A percentile compares a stretch with the other conserved stretches of the same genome.
Conservation (phyloP, 1,139 yeast genomes). For the Lodderomyces margitis region DNA sequence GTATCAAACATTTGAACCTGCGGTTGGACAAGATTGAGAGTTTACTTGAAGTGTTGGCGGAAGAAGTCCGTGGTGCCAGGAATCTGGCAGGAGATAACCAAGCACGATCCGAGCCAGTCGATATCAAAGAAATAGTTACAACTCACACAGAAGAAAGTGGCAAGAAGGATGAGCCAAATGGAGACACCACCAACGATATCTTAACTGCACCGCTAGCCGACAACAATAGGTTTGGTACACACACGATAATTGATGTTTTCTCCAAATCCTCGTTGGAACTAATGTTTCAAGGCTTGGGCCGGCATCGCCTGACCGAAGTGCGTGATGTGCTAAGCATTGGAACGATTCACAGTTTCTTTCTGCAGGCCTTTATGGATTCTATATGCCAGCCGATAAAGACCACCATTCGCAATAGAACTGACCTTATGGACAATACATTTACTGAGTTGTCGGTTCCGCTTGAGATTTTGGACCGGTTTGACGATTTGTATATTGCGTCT, state of each 20-base stretch:
- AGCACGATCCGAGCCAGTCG: slow-evolving; percentile 4
- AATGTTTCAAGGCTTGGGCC: slow-evolving; percentile 20
- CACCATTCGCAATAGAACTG: slow-evolving; percentile 8
- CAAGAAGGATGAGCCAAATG: neutral
- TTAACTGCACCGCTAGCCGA: neutral
- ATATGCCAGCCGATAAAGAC: slow-evolving; percentile 11
- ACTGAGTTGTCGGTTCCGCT: slow-evolving; percentile 6
- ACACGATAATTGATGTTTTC: slow-evolving; percentile 34
- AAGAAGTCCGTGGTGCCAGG: slow-evolving; percentile 9
- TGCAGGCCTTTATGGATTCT: slow-evolving; percentile 12
- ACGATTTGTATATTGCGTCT: slow-evolving; percentile 8
- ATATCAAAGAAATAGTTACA: slow-evolving; percentile 6
- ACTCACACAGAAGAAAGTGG: neutral
- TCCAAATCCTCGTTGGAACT: slow-evolving; percentile 32
- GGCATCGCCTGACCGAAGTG: slow-evolving; percentile 14
- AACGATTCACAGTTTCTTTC: slow-evolving; percentile 13
- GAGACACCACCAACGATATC: neutral
- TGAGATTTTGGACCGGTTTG: slow-evolving; percentile 9
- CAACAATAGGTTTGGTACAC: slow-evolving; percentile 28
- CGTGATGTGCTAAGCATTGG: slow-evolving; percentile 20
- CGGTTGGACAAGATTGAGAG: slow-evolving; percentile 10
- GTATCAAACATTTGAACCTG: slow-evolving; percentile 9
- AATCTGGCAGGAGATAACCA: neutral
- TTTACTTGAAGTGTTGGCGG: slow-evolving; percentile 10
- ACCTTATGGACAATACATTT: slow-evolving; percentile 11